A percentile compares a stretch with the other conserved stretches of the same genome.
phyloP scores from a whole-genome alignment of 208 protist genomes.

The Angomonas deanei region DNA sequence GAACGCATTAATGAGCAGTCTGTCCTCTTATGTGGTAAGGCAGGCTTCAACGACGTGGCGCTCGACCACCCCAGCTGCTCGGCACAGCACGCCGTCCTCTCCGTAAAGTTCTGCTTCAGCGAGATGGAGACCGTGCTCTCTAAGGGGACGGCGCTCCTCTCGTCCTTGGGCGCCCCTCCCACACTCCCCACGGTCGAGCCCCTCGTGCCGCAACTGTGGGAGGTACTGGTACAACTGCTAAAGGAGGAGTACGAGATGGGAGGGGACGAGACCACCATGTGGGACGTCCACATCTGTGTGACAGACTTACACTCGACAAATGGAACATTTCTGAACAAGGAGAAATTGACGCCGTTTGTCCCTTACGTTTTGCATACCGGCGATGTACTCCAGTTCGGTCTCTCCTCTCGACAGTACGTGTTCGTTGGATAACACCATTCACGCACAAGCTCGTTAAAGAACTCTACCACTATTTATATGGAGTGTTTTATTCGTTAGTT shows the following conservation, averaged over 20 bases:
- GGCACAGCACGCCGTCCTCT: constrained; percentile 65
- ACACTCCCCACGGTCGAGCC: not conserved
- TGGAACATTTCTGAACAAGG: constrained; percentile 57
- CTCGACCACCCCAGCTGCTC: constrained; percentile 81
- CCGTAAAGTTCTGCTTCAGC: constrained; percentile 50
- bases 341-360: constrained; percentile 24
- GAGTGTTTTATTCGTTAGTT: not conserved
- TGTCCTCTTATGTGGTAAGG: constrained; percentile 65
- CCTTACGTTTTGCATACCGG: constrained; percentile 47
- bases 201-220: constrained; percentile 6
- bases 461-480: not conserved
- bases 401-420: constrained; percentile 64
- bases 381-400: constrained; percentile 70
- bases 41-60: constrained; percentile 54
- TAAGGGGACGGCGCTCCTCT: not conserved
- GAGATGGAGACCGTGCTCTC: constrained; percentile 12
- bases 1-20: constrained; percentile 30
- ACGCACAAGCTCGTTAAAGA: too few relatives aligned
- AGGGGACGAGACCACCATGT: constrained; percentile 27
- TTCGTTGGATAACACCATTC: too few relatives aligned
- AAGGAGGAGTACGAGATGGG: constrained; percentile 18
- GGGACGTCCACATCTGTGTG: constrained; percentile 63
- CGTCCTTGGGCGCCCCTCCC: not conserved
- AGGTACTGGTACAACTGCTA: constrained; percentile 18
- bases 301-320: constrained; percentile 75